Percentiles rank a stretch among this genome's conserved stretches.
These are phyloP conservation scores for Fraxinus xanthoxyloides DNA, from an alignment of 305 asterid genomes.

Conservation along the genomic window DNA sequence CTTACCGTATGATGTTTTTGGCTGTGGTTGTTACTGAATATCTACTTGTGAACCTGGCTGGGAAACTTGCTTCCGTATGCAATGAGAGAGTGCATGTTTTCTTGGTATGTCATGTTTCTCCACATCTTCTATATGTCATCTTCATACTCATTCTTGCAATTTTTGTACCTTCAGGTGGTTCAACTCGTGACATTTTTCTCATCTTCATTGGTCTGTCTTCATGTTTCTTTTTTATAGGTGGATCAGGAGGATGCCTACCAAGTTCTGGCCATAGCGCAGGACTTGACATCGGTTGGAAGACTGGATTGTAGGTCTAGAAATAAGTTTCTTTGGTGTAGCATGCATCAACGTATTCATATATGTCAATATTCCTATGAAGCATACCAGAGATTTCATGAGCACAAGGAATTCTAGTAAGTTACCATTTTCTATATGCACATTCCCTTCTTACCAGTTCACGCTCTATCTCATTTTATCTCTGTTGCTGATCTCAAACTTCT, in stretches of 20 bases:
- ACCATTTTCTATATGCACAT: not conserved
- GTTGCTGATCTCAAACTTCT: not conserved
- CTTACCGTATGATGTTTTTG: not conserved
- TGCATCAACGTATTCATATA: not conserved
- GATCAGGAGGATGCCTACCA: not conserved
- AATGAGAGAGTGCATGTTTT: not conserved
- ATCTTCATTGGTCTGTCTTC: not conserved
- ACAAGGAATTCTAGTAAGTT: not conserved
- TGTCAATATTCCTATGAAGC: not conserved
- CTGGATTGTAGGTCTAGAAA: not conserved
- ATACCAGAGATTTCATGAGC: not conserved
- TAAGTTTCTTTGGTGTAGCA: not conserved
- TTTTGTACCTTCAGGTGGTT: not conserved
- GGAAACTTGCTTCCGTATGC: not conserved
- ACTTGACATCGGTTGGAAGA: not conserved
- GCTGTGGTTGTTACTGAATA: not conserved
- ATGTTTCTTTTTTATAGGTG: not conserved
- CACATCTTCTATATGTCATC: not conserved
- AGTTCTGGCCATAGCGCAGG: not conserved
- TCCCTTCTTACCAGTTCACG: not conserved
- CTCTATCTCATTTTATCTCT: not conserved
- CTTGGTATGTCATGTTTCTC: not conserved
- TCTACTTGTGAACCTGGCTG: not conserved
- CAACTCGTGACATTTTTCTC: not conserved
- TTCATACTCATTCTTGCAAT: not conserved